A percentile compares a stretch with the other conserved stretches of the same genome.
These are phyloP conservation scores for Acer yangbiense DNA, from an alignment of 345 rosid genomes.

Conservation along the genomic window DNA sequence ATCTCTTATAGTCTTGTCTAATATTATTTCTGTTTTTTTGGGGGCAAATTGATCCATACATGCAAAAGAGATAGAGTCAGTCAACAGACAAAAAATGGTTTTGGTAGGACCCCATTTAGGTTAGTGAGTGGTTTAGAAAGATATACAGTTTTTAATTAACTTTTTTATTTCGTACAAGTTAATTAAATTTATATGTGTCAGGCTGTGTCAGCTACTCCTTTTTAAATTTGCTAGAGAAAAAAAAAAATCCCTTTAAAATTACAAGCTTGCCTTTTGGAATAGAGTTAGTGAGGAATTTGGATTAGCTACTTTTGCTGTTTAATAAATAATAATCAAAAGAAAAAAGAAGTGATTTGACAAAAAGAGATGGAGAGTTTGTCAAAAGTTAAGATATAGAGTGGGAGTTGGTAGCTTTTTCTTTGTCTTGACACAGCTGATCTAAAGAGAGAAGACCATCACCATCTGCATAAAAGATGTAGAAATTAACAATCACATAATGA, in stretches of 20 bases:
- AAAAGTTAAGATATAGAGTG: slow-evolving; percentile 30
- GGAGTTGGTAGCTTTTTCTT: slow-evolving; percentile 34
- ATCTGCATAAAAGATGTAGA: background rate
- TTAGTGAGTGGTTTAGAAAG: slow-evolving; percentile 12
- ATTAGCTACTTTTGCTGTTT: background rate
- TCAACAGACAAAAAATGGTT: background rate
- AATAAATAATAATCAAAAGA: background rate
- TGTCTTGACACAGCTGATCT: background rate
- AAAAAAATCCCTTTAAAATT: background rate
- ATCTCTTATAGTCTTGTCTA: background rate
- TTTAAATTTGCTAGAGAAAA: background rate
- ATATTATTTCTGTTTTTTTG: background rate
- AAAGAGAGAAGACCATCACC: slow-evolving; percentile 2
- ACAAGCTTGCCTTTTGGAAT: background rate
- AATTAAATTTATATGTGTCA: slow-evolving; percentile 7
- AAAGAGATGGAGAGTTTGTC: slow-evolving; percentile 21
- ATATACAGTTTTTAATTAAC: background rate
- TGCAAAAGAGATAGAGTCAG: background rate
- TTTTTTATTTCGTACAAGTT: slow-evolving; percentile 14
- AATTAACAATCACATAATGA: slow-evolving; percentile 10
- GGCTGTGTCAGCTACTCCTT: slow-evolving; percentile 9
- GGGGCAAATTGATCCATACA: background rate
- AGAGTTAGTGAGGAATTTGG: background rate
- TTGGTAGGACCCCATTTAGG: slow-evolving; percentile 10
- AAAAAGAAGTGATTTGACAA: background rate